A percentile compares a stretch with the other conserved stretches of the same genome.
Evolutionary conservation across 2,329 filamentous ascomycete genomes (phyloP).

Genomic region (Microdochium trichocladiopsis): DNA sequence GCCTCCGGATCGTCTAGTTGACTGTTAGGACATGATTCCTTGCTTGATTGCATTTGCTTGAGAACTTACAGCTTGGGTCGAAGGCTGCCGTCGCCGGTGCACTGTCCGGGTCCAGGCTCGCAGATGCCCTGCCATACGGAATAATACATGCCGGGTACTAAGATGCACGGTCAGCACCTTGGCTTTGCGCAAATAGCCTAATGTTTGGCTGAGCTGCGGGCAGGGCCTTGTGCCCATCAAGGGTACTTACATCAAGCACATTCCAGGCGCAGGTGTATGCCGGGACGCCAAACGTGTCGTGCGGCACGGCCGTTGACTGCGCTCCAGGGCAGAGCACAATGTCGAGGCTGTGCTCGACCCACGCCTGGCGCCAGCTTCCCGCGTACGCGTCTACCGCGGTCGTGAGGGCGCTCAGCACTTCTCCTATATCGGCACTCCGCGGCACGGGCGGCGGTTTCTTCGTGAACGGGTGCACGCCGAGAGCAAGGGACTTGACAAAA

Average conservation of each 20-base stretch:
- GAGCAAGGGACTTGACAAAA: neutral
- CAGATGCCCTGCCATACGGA: neutral
- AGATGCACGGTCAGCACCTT: neutral
- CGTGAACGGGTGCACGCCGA: neutral
- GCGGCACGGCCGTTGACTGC: neutral
- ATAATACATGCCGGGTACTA: neutral
- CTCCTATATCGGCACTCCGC: neutral
- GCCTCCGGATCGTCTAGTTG: neutral
- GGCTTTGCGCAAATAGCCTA: no score
- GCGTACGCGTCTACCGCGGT: neutral
- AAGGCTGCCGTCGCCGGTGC: neutral
- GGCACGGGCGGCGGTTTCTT: neutral
- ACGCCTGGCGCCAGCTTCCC: neutral
- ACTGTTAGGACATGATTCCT: neutral
- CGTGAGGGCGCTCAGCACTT: neutral
- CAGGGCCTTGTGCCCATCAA: neutral
- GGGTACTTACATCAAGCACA: neutral
- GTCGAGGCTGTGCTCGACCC: neutral
- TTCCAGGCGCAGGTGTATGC: neutral
- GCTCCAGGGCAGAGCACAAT: neutral
- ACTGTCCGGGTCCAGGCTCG: neutral
- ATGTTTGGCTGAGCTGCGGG: no score
- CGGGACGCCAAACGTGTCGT: neutral
- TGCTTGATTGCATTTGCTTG: neutral
- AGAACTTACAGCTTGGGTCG: neutral